A percentile compares a stretch with the other conserved stretches of the same genome.
Conservation (phyloP, 306 rosid species). For the Mimosa pudica region DNA sequence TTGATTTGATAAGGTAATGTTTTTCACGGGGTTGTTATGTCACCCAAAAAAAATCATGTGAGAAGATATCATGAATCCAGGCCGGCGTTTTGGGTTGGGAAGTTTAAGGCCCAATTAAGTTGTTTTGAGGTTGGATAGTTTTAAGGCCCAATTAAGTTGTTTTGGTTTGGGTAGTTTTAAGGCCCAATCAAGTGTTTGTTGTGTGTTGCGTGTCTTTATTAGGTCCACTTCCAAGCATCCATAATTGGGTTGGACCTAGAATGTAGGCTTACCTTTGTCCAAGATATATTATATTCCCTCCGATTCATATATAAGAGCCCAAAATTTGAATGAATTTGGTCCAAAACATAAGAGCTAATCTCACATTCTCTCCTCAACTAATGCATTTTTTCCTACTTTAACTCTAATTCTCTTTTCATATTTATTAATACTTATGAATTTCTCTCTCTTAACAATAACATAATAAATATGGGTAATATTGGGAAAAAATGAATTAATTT, state of each 20-base stretch:
- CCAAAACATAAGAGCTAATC: too few relatives aligned
- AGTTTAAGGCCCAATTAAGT: not conserved
- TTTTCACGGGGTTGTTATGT: not conserved
- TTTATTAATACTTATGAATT: too few relatives aligned
- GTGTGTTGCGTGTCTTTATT: not conserved
- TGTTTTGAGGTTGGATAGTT: not conserved
- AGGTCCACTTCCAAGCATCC: not conserved
- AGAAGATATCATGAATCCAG: not conserved
- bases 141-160: not conserved
- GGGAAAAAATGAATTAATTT: too few relatives aligned
- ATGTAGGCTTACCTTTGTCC: not conserved
- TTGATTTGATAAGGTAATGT: not conserved
- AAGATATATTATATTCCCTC: too few relatives aligned
- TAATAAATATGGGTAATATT: too few relatives aligned
- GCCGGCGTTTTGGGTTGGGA: not conserved
- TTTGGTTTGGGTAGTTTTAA: not conserved
- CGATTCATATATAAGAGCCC: too few relatives aligned
- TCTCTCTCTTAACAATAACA: too few relatives aligned
- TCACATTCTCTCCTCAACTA: too few relatives aligned
- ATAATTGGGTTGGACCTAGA: not conserved
- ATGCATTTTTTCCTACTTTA: too few relatives aligned
- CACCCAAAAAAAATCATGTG: not conserved
- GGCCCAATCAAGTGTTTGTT: not conserved
- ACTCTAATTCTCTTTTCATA: too few relatives aligned
- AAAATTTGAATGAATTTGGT: too few relatives aligned